Evolutionary conservation across 768 basidiomycete genomes (phyloP), one percentile per base, ranked within the genome.

Genomic region (Auriscalpium microsporum): DNA sequence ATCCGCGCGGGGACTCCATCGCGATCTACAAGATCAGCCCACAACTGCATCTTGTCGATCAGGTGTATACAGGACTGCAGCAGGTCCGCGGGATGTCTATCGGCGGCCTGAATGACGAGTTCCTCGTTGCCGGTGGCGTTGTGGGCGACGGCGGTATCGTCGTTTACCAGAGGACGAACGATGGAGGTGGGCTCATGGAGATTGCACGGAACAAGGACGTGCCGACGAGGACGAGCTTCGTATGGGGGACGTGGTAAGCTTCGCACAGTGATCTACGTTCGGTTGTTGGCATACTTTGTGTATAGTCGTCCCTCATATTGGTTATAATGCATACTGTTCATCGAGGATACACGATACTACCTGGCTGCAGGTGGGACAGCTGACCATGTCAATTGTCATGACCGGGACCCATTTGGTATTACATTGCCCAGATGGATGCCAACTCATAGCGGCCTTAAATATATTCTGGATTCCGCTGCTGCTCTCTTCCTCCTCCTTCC

Each of bases 41-140:
- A 34, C 45, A 56, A 37, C 65, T 83, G 42, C 64, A 68, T 34
- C 69, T 81, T 45, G 62, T 81, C 40, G 70, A 69, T 10, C 80
- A 84, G 55, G 77, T 84, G n/a, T 84, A 75, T 69, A 85, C 83
- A 0, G 82, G 83, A 10, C 67, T 85, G 52, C 71, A 81, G 60
- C 80, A 85, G 64, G 75, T 86, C 36, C 72, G 84, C 33, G 84
- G 83, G 4, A 86, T 87, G 82, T 74, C 77, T 67, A 72, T 86
- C 52, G 73, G 76, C 2, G 69, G 63, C n/a, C 73, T 75, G 4
- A 73, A 73, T 46, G 79, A 80, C 49, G 76, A 75, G 28, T 80
- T 75, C 62, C 67, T 86, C 35, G 71, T 84, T 42, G 81, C 82
- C 23, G 75, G 76, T 9, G 83, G 80, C 13, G 69, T 72, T 23